A percentile compares a stretch with the other conserved stretches of the same genome.
These are phyloP conservation scores for Saccharomyces pastorianus DNA, from an alignment of 1,139 yeast species.

Conservation along the genomic window DNA sequence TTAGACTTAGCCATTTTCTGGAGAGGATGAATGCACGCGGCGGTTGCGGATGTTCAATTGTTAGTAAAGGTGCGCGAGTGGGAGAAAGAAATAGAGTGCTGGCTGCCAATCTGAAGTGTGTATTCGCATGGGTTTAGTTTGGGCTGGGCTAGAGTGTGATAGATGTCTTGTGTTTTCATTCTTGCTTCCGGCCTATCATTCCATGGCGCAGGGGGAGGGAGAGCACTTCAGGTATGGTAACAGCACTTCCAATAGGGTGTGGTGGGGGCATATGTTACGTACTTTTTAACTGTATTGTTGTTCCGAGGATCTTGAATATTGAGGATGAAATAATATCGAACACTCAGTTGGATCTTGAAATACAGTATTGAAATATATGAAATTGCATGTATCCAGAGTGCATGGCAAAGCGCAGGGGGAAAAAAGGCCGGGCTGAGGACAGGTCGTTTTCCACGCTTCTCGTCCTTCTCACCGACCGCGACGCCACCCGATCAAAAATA, in stretches of 20 bases:
- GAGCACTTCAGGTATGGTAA: background rate
- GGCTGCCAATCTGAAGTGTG: background rate
- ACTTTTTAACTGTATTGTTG: constrained; percentile 4
- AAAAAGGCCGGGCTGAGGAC: background rate
- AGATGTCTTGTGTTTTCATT: background rate
- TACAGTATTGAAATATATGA: background rate
- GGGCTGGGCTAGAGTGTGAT: background rate
- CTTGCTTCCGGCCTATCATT: background rate
- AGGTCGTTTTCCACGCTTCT: too few relatives aligned
- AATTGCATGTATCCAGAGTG: background rate
- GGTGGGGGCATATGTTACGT: constrained; percentile 1
- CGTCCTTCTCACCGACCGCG: too few relatives aligned
- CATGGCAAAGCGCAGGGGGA: background rate
- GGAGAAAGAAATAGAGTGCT: background rate
- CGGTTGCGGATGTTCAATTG: constrained; percentile 5
- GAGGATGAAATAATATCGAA: too few relatives aligned
- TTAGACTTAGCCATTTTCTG: constrained; percentile 87
- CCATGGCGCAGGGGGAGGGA: background rate
- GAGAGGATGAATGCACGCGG: constrained; percentile 1
- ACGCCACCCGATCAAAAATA: too few relatives aligned
- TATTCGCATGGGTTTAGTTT: background rate
- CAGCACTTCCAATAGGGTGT: background rate
- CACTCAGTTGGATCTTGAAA: background rate
- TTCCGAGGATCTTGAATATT: background rate
- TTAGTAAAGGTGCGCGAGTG: constrained; percentile 10